Evolutionary conservation across 2,329 filamentous ascomycete genomes (phyloP).

Genomic region (Diaporthe sp.): DNA sequence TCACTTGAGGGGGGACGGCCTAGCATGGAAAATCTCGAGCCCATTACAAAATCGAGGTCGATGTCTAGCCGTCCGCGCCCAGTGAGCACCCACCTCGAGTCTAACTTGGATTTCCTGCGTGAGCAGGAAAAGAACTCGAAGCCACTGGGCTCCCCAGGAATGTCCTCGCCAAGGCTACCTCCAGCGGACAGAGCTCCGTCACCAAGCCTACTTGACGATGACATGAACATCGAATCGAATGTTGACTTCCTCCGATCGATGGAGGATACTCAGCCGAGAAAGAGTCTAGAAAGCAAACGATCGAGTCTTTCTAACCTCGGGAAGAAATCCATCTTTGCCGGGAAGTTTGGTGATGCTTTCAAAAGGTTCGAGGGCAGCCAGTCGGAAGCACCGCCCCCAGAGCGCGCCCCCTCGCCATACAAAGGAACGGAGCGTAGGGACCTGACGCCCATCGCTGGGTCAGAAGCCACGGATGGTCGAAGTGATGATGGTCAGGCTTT

Average conservation of each 20-base stretch:
- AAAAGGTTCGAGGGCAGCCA: constrained; percentile 82
- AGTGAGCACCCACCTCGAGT: constrained; percentile 84
- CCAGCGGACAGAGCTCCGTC: constrained; percentile 54
- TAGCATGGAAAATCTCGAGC: constrained; percentile 70
- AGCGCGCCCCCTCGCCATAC: constrained; percentile 62
- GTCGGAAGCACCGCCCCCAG: constrained; percentile 47
- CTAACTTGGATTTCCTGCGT: constrained; percentile 84
- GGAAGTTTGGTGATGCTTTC: constrained; percentile 94
- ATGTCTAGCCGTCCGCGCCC: constrained; percentile 72
- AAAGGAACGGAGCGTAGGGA: constrained; percentile 62
- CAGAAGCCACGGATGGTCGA: constrained; percentile 77
- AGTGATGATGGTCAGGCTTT: constrained; percentile 76
- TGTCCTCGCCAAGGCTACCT: constrained; percentile 50
- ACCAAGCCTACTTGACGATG: constrained; percentile 58
- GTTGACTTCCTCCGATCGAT: constrained; percentile 85
- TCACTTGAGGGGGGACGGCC: constrained; percentile 81
- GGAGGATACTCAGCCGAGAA: constrained; percentile 73
- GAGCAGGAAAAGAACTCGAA: constrained; percentile 75
- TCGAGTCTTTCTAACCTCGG: constrained; percentile 78
- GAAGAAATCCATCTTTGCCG: constrained; percentile 85
- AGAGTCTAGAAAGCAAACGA: constrained; percentile 77
- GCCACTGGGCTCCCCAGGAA: constrained; percentile 52
- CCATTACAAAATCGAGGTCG: constrained; percentile 64
- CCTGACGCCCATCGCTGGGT: constrained; percentile 80
- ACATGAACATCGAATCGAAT: constrained; percentile 81